These are phyloP conservation scores for Trichoderma semiorbis DNA, from an alignment of 2,329 filamentous ascomycete genomes.

Conservation along the genomic window DNA sequence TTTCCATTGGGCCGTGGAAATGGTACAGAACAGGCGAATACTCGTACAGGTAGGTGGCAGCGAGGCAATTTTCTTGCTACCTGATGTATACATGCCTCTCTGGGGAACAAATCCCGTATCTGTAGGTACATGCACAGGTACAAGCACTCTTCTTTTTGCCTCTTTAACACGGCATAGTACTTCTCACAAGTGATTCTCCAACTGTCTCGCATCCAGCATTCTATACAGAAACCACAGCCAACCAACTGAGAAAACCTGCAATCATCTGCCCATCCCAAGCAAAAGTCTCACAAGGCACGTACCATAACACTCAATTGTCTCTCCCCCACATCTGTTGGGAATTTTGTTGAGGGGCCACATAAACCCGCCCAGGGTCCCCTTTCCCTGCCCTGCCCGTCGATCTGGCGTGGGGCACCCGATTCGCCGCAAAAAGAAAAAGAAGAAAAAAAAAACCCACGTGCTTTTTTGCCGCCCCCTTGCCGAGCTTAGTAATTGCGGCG, in stretches of 20 bases:
- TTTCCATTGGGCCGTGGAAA: background rate
- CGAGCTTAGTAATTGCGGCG: background rate
- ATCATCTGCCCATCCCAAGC: background rate
- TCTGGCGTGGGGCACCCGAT: conserved; percentile 13
- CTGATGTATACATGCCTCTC: background rate
- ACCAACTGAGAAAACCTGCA: background rate
- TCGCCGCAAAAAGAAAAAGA: background rate
- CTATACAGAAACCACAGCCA: background rate
- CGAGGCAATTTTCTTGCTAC: background rate
- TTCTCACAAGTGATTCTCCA: background rate
- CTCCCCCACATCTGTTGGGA: conserved; percentile 18
- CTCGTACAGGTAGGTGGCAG: background rate
- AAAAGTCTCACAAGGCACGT: background rate
- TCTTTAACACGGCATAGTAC: background rate
- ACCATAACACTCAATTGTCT: background rate
- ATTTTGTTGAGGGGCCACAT: conserved; percentile 10
- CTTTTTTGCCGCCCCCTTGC: background rate
- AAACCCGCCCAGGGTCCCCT: background rate
- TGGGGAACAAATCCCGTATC: background rate
- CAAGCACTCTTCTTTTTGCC: background rate
- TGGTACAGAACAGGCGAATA: background rate
- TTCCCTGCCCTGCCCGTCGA: background rate
- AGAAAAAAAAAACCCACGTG: background rate
- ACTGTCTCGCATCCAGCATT: background rate
- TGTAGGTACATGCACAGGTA: background rate